Base-by-base conservation (phyloP, 2,329 filamentous ascomycete species). In the Peltaster fructicola region DNA sequence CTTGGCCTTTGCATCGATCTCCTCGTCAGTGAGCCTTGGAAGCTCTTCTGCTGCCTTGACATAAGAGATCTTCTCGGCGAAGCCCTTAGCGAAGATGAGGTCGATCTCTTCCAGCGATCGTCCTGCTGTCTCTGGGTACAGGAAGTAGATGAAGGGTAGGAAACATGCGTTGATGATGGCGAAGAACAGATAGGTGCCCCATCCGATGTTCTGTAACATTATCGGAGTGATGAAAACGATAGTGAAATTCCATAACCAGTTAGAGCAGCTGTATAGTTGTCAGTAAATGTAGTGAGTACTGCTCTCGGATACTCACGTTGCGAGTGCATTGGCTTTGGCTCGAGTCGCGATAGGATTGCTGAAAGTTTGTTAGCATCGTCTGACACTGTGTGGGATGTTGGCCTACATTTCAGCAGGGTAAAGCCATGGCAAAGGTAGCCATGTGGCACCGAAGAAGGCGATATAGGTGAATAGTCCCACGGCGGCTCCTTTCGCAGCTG, bases 401-500 rank as follows among this genome's bases (percentile, higher is more conserved):
- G n/a, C n/a, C n/a, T n/a, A n/a, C n/a, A 33, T 25, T 22, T 39
- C 36, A 5, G 37, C 31, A 15, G 37, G 37, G 21, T 39, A 39
- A 10, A 39, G 20, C 33, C 35, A 39, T 2, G 37, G 37, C 9
- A 39, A 23, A 10, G 37, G 33, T 3, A 40, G 24, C 30, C 31
- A 35, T 7, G 60, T 68, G 0, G 68, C 68, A 20, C 68, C 71
- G 34, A 75, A 76, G 27, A 68, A 69, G 3, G 67, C 67, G 38
- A 75, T 75, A 48, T 73, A 76, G 3, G 67, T 60, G 50, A 76
- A 76, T 8, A 76, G 33, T 29, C 70, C 71, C 3, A 73, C 68
- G 8, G 61, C 56, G 1, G 58, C 57, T 19, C 55, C 53, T 30
- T 57, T 19, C 17, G 22, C 17, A 14, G 22, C 14, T 9, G 19